Conservation (phyloP, 495 filamentous ascomycete genomes). For the Penicillium crystallinum region DNA sequence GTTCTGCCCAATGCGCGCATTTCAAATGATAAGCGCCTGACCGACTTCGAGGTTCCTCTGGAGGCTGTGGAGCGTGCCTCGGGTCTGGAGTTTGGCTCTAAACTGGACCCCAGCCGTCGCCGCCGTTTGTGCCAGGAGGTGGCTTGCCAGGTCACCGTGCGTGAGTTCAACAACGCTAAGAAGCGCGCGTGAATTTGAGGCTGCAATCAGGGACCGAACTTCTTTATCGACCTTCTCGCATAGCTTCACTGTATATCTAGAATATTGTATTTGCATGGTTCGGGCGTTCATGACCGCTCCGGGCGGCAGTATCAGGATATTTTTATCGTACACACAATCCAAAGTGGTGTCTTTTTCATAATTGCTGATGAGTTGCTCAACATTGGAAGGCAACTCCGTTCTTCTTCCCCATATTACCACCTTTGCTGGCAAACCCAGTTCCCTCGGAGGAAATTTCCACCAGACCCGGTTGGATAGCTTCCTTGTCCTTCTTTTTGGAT, state of each 20-base stretch:
- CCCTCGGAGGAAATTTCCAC: slow-evolving; percentile 85
- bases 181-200: slow-evolving; percentile 15
- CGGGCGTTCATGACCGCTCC: slow-evolving; percentile 17
- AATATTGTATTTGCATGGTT: slow-evolving; percentile 22
- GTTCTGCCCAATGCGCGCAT: slow-evolving; percentile 93
- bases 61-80: slow-evolving; percentile 88
- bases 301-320: slow-evolving; percentile 11
- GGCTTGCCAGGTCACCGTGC: slow-evolving; percentile 70
- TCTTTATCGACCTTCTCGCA: neutral
- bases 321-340: slow-evolving; percentile 5
- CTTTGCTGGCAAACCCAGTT: slow-evolving; percentile 86
- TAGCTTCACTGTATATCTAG: slow-evolving; percentile 22
- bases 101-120: slow-evolving; percentile 65
- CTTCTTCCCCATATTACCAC: slow-evolving; percentile 76
- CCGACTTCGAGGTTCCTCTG: slow-evolving; percentile 89
- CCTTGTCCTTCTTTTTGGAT: slow-evolving; percentile 44
- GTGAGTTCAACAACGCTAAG: slow-evolving; percentile 58
- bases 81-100: slow-evolving; percentile 82
- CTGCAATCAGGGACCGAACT: neutral
- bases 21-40: slow-evolving; percentile 73
- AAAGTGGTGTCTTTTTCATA: neutral
- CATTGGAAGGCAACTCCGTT: slow-evolving; percentile 81
- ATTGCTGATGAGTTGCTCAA: slow-evolving; percentile 31
- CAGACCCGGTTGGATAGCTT: slow-evolving; percentile 62
- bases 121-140: slow-evolving; percentile 84